Evolutionary conservation across 179 eudicot genomes (phyloP).

Genomic region (Drosera spatulata): DNA sequence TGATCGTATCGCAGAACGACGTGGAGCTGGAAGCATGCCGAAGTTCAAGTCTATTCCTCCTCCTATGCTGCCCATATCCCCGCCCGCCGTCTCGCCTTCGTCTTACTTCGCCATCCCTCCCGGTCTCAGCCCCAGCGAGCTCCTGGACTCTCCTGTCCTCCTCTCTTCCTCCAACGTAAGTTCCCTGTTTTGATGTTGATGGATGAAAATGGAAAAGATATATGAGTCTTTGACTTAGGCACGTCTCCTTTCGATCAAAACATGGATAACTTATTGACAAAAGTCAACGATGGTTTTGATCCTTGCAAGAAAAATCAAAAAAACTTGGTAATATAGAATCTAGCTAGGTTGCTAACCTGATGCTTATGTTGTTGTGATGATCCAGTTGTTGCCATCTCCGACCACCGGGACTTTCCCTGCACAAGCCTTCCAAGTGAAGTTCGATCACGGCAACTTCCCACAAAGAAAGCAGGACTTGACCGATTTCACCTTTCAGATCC

Average conservation of each 20-base stretch:
- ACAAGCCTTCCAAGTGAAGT: slow-evolving; percentile 34
- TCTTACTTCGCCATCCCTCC: slow-evolving; percentile 58
- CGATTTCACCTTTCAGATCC: slow-evolving; percentile 60
- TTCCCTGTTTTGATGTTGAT: too few relatives aligned
- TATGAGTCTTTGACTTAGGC: too few relatives aligned
- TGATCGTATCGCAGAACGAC: slow-evolving; percentile 11
- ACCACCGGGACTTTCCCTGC: slow-evolving; percentile 30
- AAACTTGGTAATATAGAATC: too few relatives aligned
- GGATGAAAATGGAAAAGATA: too few relatives aligned
- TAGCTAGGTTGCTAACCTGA: background rate
- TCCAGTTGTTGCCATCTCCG: slow-evolving; percentile 33
- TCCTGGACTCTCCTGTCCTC: slow-evolving; percentile 81
- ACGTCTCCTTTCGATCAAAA: too few relatives aligned
- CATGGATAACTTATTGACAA: too few relatives aligned
- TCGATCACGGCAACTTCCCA: slow-evolving; percentile 5
- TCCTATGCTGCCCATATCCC: slow-evolving; percentile 43
- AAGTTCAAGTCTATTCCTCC: slow-evolving; percentile 58
- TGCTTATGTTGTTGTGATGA: background rate
- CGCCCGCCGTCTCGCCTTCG: slow-evolving; percentile 11
- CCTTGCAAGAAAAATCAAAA: too few relatives aligned
- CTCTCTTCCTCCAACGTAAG: slow-evolving; percentile 47
- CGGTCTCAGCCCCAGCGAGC: slow-evolving; percentile 58
- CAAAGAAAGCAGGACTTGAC: slow-evolving; percentile 6
- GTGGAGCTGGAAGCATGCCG: slow-evolving; percentile 14
- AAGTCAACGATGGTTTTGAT: too few relatives aligned